Base-by-base conservation (phyloP, 2,329 filamentous ascomycete genomes). In the Berkeleyomyces rouxiae region DNA sequence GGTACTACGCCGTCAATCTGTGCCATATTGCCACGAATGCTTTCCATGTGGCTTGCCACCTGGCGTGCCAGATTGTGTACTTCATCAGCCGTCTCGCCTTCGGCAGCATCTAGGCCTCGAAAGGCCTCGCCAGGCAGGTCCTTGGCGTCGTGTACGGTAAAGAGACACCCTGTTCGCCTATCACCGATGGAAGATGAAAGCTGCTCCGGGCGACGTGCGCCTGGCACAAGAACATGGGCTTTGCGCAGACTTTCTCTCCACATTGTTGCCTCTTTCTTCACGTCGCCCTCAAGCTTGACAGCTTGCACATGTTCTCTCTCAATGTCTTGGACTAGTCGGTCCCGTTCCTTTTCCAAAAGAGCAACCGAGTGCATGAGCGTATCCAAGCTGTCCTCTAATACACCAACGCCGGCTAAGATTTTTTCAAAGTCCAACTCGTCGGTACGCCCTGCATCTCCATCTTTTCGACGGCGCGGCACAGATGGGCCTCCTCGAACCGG, bases 351-450 rank as follows among this genome's bases (percentile, higher is more conserved):
- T 61, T 74, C 73, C 40, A 89, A 74, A 55, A 88, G 72, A 66
- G 80, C 78, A 33, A 86, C 79, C 3, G 82, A 78, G 71, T 88
- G 84, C 49, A 84, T 72, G 23, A 80, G 74, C 1, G 84, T 82
- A 13, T 81, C 83, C 4, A 88, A 78, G 71, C 80, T 78, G 64
- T 74, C 74, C 69, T 86, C 80, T 36, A 86, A 71, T 7, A 72
- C 72, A 63, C 76, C 73, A 65, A 81, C 81, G n/a, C 78, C 79
- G 67, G 84, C 80, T 7, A 85, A 74, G 11, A 84, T 79, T 67
- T 77, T 80, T 69, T 88, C 85, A 66, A 84, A 84, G 68, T 86
- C 79, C 57, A 89, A 80, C 68, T 86, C 82, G 37, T 77, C 74
- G 53, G 79, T 80, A 59, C 81, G 77, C 13, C 77, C 74, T 6